These are phyloP conservation scores for Mortierella sp. DNA, from an alignment of 371 early-diverging fungal species.

Conservation along the genomic window DNA sequence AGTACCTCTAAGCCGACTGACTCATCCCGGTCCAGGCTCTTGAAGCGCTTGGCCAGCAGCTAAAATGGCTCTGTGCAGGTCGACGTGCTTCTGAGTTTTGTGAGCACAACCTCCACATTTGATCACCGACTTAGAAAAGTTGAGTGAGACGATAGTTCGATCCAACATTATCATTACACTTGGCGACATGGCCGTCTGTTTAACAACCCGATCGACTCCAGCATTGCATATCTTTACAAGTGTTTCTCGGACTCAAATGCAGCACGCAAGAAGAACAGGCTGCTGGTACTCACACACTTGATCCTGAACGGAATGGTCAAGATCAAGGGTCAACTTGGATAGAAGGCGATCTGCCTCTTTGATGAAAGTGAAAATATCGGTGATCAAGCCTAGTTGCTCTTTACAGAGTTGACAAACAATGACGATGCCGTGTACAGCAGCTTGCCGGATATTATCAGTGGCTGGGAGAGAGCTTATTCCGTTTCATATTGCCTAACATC, in stretches of 20 bases:
- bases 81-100: conserved; percentile 97
- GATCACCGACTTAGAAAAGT: conserved; percentile 88
- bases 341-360: conserved; percentile 96
- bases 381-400: conserved; percentile 93
- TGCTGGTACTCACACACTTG: conserved; percentile 97
- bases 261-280: conserved; percentile 91
- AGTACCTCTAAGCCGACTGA: no score
- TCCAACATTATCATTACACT: conserved; percentile 94
- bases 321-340: conserved; percentile 96
- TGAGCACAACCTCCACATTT: conserved; percentile 92
- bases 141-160: conserved; percentile 81
- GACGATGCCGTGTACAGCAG: conserved; percentile 98
- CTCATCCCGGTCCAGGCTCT: no score
- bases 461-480: no score
- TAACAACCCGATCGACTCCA: conserved; percentile 95
- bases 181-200: conserved; percentile 97
- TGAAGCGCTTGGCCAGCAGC: no score
- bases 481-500: no score
- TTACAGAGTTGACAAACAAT: conserved; percentile 93
- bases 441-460: conserved; percentile 95
- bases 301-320: conserved; percentile 99
- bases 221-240: conserved; percentile 92
- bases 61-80: conserved; percentile 91
- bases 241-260: conserved; percentile 84
- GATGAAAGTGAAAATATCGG: conserved; percentile 89